These are phyloP conservation scores for Euptelea pleiosperma DNA, from an alignment of 164 flowering plant genomes.

Conservation along the genomic window DNA sequence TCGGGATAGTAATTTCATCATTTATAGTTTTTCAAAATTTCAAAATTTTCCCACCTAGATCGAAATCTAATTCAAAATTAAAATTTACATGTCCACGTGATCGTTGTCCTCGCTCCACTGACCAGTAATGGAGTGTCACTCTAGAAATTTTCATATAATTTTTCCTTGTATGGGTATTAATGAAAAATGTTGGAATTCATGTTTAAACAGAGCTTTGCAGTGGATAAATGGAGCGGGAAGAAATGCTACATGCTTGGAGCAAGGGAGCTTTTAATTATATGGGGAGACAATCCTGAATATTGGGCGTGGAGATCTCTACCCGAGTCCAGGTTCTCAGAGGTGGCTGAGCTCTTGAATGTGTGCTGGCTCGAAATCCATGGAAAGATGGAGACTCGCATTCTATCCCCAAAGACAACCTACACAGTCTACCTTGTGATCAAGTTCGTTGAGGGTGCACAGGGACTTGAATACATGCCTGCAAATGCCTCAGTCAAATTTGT, in stretches of 20 bases:
- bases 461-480: constrained; percentile 18
- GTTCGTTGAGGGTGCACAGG: not conserved
- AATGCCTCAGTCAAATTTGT: constrained; percentile 18
- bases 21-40: too few species aligned
- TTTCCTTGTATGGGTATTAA: too few species aligned
- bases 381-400: constrained; percentile 20
- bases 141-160: too few species aligned
- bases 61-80: too few species aligned
- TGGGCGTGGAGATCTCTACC: constrained; percentile 43
- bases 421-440: constrained; percentile 35
- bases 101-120: too few species aligned
- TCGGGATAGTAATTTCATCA: too few species aligned
- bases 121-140: too few species aligned
- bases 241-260: constrained; percentile 57
- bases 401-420: constrained; percentile 30
- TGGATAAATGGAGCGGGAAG: constrained; percentile 53
- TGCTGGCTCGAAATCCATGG: too few species aligned
- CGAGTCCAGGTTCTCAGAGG: constrained; percentile 40
- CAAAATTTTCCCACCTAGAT: too few species aligned
- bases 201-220: constrained; percentile 46
- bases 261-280: constrained; percentile 38
- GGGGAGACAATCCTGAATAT: constrained; percentile 43
- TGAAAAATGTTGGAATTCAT: too few species aligned
- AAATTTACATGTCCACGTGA: too few species aligned
- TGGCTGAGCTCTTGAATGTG: constrained; percentile 30